Conservation (phyloP, 1,139 yeast genomes). For the Hyphopichia burtonii region DNA sequence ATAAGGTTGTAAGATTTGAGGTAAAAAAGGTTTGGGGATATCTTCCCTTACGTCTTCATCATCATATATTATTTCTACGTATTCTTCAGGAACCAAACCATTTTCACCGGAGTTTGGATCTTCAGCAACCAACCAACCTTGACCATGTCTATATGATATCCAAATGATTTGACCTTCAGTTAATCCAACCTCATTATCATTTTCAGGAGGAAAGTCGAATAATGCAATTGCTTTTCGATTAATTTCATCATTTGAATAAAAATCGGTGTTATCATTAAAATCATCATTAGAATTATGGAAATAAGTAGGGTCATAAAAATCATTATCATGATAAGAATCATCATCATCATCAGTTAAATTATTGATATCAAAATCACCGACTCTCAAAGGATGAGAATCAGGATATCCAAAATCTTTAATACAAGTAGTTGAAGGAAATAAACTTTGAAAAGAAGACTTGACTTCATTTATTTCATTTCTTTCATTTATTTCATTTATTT, state of each 20-base stretch:
- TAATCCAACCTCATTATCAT: slow-evolving; percentile 83
- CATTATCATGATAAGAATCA: slow-evolving; percentile 4
- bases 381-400: slow-evolving; percentile 61
- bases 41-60: slow-evolving; percentile 24
- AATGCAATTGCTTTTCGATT: slow-evolving; percentile 73
- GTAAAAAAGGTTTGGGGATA: slow-evolving; percentile 48
- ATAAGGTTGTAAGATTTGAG: slow-evolving; percentile 33
- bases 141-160: slow-evolving; percentile 91
- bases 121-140: slow-evolving; percentile 97
- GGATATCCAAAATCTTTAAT: slow-evolving; percentile 82
- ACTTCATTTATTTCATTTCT: background rate
- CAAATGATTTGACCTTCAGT: slow-evolving; percentile 81
- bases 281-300: slow-evolving; percentile 12
- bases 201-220: slow-evolving; percentile 88
- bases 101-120: slow-evolving; percentile 77
- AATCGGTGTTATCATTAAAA: slow-evolving; percentile 5
- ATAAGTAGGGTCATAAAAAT: slow-evolving; percentile 15
- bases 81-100: slow-evolving; percentile 95
- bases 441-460: slow-evolving; percentile 2
- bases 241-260: slow-evolving; percentile 33
- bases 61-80: slow-evolving; percentile 58
- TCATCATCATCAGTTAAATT: slow-evolving; percentile 8
- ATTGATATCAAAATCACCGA: slow-evolving; percentile 40
- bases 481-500: too few relatives aligned
- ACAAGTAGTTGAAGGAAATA: slow-evolving; percentile 33